Conservation (phyloP, 2,329 filamentous ascomycete genomes). For the Xylaria sp. region DNA sequence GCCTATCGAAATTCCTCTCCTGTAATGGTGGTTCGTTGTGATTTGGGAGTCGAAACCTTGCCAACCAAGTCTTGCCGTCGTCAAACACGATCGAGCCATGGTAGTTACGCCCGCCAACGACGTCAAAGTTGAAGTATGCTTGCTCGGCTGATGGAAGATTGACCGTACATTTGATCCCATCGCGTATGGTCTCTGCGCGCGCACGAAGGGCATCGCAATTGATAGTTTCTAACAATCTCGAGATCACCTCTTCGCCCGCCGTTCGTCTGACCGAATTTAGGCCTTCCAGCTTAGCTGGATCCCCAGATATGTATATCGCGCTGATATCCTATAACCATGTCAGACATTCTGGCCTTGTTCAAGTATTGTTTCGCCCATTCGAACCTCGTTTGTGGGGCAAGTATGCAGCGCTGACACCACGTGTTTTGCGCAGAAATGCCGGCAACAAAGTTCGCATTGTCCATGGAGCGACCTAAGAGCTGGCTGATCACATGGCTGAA, state of each 20-base stretch:
- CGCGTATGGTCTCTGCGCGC: constrained; percentile 28
- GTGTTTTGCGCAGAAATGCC: constrained; percentile 34
- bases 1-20: constrained; percentile 37
- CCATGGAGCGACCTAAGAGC: constrained; percentile 22
- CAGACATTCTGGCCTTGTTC: constrained; percentile 25
- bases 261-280: constrained; percentile 28
- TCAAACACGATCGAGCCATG: constrained; percentile 36
- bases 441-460: constrained; percentile 29
- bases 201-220: constrained; percentile 31
- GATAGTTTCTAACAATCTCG: constrained; percentile 32
- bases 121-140: constrained; percentile 33
- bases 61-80: constrained; percentile 36
- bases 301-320: constrained; percentile 29
- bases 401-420: constrained; percentile 26
- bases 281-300: constrained; percentile 26
- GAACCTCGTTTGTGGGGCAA: constrained; percentile 34
- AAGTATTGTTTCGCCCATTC: constrained; percentile 25
- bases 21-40: constrained; percentile 32
- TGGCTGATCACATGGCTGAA: constrained; percentile 31
- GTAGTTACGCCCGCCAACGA: constrained; percentile 30
- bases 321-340: constrained; percentile 32
- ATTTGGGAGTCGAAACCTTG: constrained; percentile 35
- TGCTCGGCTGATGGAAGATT: constrained; percentile 35
- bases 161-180: constrained; percentile 31
- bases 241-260: constrained; percentile 31